These are phyloP conservation scores for Candida maesae DNA, from an alignment of 805 yeast genomes.

Conservation along the genomic window DNA sequence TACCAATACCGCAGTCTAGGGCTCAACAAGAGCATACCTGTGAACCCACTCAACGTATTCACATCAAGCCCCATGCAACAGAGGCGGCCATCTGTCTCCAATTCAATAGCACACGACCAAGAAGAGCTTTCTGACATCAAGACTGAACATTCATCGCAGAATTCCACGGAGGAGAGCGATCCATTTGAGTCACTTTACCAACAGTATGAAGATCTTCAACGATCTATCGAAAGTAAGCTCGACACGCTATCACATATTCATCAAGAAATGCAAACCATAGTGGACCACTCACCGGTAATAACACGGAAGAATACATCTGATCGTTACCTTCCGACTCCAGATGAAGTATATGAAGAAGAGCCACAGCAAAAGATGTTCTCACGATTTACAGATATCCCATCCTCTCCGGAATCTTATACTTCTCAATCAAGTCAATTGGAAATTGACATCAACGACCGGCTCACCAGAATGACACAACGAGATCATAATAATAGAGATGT, in stretches of 20 bases:
- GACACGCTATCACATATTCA: neutral
- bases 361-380: neutral
- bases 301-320: no score
- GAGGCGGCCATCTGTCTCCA: neutral
- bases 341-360: conserved; percentile 3
- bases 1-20: conserved; percentile 6
- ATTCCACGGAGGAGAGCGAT: neutral
- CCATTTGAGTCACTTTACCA: neutral
- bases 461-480: conserved; percentile 13
- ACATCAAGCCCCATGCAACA: conserved; percentile 4
- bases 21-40: conserved; percentile 2
- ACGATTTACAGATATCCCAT: conserved; percentile 14
- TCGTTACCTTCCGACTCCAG: conserved; percentile 22
- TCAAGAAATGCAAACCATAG: conserved; percentile 6
- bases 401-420: conserved; percentile 21
- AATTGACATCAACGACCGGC: conserved; percentile 17
- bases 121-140: neutral
- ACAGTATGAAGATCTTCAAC: conserved; percentile 7
- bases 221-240: conserved; percentile 2
- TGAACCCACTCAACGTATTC: conserved; percentile 5
- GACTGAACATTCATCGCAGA: neutral
- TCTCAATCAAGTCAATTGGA: conserved; percentile 20
- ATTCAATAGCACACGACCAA: no score
- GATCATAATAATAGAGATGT: conserved; percentile 13
- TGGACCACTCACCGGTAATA: neutral